Percentiles rank a stretch among this genome's conserved stretches.
Conservation (phyloP, 441 rosid species). For the Corymbia citriodora region DNA sequence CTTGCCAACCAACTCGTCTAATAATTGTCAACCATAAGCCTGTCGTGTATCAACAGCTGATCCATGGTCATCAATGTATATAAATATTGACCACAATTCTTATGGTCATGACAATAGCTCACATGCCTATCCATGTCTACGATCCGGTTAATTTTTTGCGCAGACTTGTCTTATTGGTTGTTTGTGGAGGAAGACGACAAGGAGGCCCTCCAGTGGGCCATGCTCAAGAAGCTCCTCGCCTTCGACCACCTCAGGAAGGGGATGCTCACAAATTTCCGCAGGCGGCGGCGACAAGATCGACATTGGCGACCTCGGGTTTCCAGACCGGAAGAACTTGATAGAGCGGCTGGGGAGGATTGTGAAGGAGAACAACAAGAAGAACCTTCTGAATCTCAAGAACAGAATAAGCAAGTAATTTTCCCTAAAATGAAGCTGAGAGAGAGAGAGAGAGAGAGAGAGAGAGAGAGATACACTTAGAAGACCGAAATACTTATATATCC, state of each 20-base stretch:
- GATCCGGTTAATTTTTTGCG: too few relatives aligned
- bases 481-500: background rate
- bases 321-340: background rate
- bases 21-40: background rate
- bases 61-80: background rate
- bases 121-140: background rate
- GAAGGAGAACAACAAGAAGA: background rate
- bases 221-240: background rate
- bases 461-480: background rate
- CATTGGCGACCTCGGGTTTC: background rate
- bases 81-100: background rate
- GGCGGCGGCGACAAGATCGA: background rate
- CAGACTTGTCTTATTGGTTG: background rate
- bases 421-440: background rate
- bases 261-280: background rate
- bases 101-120: background rate
- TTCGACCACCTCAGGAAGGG: background rate
- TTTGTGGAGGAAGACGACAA: background rate
- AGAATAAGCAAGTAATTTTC: background rate
- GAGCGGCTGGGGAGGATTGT: background rate
- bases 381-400: background rate
- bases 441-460: background rate
- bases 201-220: background rate
- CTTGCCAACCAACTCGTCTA: background rate
- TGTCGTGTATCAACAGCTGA: background rate